phyloP scores from a whole-genome alignment of 805 yeast genomes.

The Millerozyma miso region DNA sequence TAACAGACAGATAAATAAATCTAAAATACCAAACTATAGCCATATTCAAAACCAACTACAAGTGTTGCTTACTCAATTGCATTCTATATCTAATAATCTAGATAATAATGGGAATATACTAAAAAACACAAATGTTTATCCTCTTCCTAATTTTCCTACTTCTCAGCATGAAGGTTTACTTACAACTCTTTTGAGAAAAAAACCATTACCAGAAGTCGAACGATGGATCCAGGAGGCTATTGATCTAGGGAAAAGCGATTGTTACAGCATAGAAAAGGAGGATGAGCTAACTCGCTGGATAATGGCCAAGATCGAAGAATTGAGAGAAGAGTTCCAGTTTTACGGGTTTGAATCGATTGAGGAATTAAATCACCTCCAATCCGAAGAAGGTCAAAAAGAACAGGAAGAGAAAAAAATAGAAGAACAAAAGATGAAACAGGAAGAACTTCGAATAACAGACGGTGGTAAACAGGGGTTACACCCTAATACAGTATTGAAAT shows the following conservation, averaged over 20 bases:
- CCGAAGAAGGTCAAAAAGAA: conserved; percentile 26
- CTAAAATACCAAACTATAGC: conserved; percentile 45
- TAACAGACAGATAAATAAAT: conserved; percentile 32
- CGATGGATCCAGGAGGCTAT: conserved; percentile 64
- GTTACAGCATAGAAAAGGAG: conserved; percentile 35
- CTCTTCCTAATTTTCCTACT: conserved; percentile 80
- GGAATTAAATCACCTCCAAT: conserved; percentile 34
- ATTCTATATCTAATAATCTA: conserved; percentile 68
- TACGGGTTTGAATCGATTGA: conserved; percentile 55
- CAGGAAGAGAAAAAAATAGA: conserved; percentile 22
- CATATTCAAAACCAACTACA: conserved; percentile 81
- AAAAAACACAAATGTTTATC: conserved; percentile 71
- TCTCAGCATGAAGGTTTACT: conserved; percentile 77
- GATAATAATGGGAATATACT: conserved; percentile 57
- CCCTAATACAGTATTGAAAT: conserved; percentile 34
- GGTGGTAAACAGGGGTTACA: conserved; percentile 24
- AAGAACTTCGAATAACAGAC: conserved; percentile 15
- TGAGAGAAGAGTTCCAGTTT: conserved; percentile 55
- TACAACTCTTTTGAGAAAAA: conserved; percentile 82
- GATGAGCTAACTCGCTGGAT: conserved; percentile 75
- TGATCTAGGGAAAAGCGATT: conserved; percentile 16
- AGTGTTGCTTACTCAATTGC: conserved; percentile 76
- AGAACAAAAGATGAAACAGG: neutral
- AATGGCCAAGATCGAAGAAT: conserved; percentile 46
- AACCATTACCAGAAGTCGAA: conserved; percentile 84